Conservation (phyloP, 176 grass and related monocot genomes). For the Aegilops umbellulata region DNA sequence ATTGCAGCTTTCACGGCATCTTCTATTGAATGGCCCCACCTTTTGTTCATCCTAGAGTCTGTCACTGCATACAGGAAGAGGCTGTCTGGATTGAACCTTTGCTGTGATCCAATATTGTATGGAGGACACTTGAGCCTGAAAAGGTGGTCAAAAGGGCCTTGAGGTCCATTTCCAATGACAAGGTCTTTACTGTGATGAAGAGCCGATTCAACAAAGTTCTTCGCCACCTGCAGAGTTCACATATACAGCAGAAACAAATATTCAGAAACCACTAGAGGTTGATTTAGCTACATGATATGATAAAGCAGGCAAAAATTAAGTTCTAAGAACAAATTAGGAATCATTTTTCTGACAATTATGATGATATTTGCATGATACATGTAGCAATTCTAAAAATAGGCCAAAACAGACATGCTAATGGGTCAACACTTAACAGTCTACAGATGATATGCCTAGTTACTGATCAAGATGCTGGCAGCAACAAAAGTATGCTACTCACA, state of each 20-base stretch:
- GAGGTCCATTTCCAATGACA: slow-evolving; percentile 71
- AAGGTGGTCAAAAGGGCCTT: slow-evolving; percentile 91
- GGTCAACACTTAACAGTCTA: neutral
- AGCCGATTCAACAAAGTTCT: slow-evolving; percentile 76
- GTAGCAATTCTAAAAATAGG: neutral
- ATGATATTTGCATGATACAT: neutral
- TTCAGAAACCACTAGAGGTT: neutral
- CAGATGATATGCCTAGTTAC: neutral
- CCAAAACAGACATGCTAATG: neutral
- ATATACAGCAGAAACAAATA: neutral
- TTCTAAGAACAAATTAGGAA: neutral
- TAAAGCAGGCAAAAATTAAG: neutral
- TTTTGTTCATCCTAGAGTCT: slow-evolving; percentile 85
- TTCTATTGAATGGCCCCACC: slow-evolving; percentile 69
- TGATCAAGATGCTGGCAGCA: neutral
- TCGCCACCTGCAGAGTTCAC: slow-evolving; percentile 63
- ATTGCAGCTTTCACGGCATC: slow-evolving; percentile 76
- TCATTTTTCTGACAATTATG: neutral
- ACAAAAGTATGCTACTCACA: neutral
- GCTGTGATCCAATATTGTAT: slow-evolving; percentile 29
- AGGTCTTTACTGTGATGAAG: slow-evolving; percentile 83
- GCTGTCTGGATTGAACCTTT: slow-evolving; percentile 52
- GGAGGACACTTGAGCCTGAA: slow-evolving; percentile 57
- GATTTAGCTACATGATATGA: neutral
- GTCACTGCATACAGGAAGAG: slow-evolving; percentile 93